phyloP scores from a whole-genome alignment of 805 yeast genomes.

The Scheffersomyces amazonensis region DNA sequence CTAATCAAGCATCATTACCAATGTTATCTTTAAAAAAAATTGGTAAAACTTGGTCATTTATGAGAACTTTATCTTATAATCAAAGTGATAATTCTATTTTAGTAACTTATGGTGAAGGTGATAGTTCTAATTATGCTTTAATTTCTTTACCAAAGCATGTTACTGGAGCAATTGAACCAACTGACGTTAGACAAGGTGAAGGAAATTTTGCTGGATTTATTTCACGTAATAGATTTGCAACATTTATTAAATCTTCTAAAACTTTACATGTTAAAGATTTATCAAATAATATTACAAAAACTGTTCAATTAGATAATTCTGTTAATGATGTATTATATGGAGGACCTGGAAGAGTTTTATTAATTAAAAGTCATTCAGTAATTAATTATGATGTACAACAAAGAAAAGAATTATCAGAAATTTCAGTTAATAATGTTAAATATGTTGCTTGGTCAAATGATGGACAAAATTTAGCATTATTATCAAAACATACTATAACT shows the following conservation, averaged over 20 bases:
- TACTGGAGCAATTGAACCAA: slow-evolving; percentile 92
- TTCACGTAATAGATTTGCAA: slow-evolving; percentile 92
- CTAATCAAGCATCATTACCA: slow-evolving; percentile 67
- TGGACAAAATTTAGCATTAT: slow-evolving; percentile 81
- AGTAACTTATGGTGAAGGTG: slow-evolving; percentile 75
- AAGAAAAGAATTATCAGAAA: slow-evolving; percentile 68
- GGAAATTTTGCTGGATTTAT: slow-evolving; percentile 88
- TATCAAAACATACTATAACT: slow-evolving; percentile 89
- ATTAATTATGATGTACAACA: slow-evolving; percentile 91
- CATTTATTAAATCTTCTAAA: slow-evolving; percentile 61
- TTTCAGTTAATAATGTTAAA: slow-evolving; percentile 74
- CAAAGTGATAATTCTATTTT: slow-evolving; percentile 88
- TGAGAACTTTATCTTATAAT: slow-evolving; percentile 82
- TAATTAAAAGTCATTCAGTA: slow-evolving; percentile 71
- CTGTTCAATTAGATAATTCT: slow-evolving; percentile 65
- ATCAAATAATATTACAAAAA: slow-evolving; percentile 76
- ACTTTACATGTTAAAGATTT: slow-evolving; percentile 82
- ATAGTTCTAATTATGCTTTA: slow-evolving; percentile 66
- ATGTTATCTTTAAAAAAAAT: slow-evolving; percentile 79
- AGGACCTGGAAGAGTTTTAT: slow-evolving; percentile 78
- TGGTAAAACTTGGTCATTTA: slow-evolving; percentile 83
- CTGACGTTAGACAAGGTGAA: slow-evolving; percentile 72
- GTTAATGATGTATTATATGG: slow-evolving; percentile 74
- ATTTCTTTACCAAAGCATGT: slow-evolving; percentile 80
- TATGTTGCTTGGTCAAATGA: slow-evolving; percentile 87